Evolutionary conservation across 2,329 filamentous ascomycete species (phyloP).

Genomic region (Exophiala sideris): DNA sequence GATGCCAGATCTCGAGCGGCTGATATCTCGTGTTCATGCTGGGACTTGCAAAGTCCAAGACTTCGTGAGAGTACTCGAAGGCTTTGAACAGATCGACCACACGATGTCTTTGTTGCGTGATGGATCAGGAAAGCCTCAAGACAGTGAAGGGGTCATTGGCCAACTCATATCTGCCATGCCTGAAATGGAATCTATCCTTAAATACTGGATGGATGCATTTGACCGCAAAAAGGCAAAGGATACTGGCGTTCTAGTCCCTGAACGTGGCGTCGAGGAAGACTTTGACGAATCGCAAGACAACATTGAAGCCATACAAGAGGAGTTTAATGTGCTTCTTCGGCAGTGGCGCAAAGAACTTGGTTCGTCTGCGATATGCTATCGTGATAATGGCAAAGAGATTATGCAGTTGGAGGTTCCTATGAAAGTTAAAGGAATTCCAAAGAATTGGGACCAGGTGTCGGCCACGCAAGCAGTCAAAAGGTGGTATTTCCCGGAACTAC

Average conservation of each 20-base stretch:
- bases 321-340: constrained; percentile 68
- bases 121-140: constrained; percentile 53
- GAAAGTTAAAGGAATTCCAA: constrained; percentile 76
- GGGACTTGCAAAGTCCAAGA: constrained; percentile 86
- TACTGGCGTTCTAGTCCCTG: constrained; percentile 77
- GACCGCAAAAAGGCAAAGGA: constrained; percentile 76
- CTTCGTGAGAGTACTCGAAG: constrained; percentile 88
- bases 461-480: constrained; percentile 85
- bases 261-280: constrained; percentile 82
- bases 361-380: constrained; percentile 68
- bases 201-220: constrained; percentile 89
- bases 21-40: constrained; percentile 92
- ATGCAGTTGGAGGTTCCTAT: constrained; percentile 89
- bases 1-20: constrained; percentile 87
- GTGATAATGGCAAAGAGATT: constrained; percentile 91
- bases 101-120: constrained; percentile 76
- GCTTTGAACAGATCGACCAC: constrained; percentile 96
- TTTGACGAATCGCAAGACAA: constrained; percentile 79
- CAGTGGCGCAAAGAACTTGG: constrained; percentile 70
- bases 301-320: constrained; percentile 70
- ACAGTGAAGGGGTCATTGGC: constrained; percentile 75
- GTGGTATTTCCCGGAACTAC: constrained; percentile 86
- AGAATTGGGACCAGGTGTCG: constrained; percentile 93
- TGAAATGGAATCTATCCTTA: constrained; percentile 68
- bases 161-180: constrained; percentile 84